phyloP scores from a whole-genome alignment of 1,139 yeast species.

The Hyphopichia burtonii region DNA sequence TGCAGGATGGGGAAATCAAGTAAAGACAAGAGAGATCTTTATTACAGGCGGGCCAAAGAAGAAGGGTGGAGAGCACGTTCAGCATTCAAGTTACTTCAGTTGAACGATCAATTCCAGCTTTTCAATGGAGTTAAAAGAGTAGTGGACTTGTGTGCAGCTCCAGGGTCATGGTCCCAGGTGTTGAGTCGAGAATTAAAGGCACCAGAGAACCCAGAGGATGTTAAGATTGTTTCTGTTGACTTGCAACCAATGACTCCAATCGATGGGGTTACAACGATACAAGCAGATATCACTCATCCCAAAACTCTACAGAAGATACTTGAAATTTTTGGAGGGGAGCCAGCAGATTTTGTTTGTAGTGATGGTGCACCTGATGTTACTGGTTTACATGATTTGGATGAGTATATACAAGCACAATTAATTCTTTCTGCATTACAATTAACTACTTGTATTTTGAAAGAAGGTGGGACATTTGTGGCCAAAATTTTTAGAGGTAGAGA shows the following conservation, averaged over 20 bases:
- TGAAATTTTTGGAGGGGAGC: conserved; percentile 82
- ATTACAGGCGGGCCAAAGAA: conserved; percentile 89
- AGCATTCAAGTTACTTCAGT: conserved; percentile 86
- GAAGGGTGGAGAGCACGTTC: conserved; percentile 98
- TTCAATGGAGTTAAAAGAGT: conserved; percentile 76
- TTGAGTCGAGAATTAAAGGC: conserved; percentile 66
- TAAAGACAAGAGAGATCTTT: conserved; percentile 91
- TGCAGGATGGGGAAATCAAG: conserved; percentile 84
- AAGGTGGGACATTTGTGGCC: conserved; percentile 93
- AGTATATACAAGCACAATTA: conserved; percentile 92
- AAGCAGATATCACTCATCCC: conserved; percentile 97
- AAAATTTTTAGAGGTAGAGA: conserved; percentile 95
- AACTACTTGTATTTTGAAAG: conserved; percentile 81
- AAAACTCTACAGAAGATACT: conserved; percentile 73
- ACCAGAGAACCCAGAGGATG: conserved; percentile 35
- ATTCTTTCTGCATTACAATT: conserved; percentile 87
- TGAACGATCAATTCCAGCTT: conserved; percentile 84
- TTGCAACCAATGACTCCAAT: conserved; percentile 97
- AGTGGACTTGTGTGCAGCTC: conserved; percentile 97
- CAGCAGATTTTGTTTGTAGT: conserved; percentile 92
- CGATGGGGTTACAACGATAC: conserved; percentile 80
- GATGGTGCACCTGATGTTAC: conserved; percentile 99
- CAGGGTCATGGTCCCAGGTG: conserved; percentile 98
- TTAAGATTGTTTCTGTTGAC: conserved; percentile 90
- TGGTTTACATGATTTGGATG: conserved; percentile 94